Conservation (phyloP, 768 basidiomycete genomes). For the Naematelia encephala region DNA sequence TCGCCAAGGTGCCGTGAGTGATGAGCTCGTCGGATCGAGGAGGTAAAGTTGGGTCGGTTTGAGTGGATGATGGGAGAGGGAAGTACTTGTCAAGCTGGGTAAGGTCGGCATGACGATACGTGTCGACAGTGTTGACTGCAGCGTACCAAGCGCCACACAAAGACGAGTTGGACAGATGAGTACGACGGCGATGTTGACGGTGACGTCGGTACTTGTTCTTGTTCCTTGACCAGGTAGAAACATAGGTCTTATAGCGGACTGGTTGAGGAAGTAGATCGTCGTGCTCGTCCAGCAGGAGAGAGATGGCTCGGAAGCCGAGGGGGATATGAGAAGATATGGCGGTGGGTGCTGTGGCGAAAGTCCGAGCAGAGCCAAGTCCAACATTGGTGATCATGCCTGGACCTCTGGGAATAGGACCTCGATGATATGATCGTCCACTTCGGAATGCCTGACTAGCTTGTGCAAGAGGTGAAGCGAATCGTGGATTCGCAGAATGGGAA, state of each 20-base stretch:
- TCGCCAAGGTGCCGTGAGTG: constrained; percentile 26
- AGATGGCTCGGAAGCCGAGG: constrained; percentile 31
- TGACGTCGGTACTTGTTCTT: constrained; percentile 3
- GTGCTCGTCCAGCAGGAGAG: constrained; percentile 12
- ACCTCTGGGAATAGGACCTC: constrained; percentile 8
- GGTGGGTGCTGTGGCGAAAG: constrained; percentile 23
- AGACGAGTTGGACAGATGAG: background rate
- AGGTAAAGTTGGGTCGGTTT: constrained; percentile 15
- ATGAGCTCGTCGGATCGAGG: constrained; percentile 26
- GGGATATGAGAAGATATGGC: constrained; percentile 17
- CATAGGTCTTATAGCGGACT: constrained; percentile 24
- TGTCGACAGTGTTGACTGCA: constrained; percentile 10
- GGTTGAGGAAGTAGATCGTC: constrained; percentile 22
- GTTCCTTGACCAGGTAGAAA: background rate
- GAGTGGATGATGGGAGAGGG: constrained; percentile 13
- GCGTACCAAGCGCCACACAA: background rate
- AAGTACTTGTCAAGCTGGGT: constrained; percentile 26
- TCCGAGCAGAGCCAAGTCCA: constrained; percentile 32
- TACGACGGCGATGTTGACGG: background rate
- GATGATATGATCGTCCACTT: background rate
- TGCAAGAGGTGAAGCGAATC: background rate
- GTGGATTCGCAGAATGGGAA: background rate
- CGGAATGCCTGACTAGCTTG: constrained; percentile 7
- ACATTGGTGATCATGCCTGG: constrained; percentile 25
- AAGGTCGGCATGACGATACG: constrained; percentile 14